These are phyloP conservation scores for Exophiala sideris DNA, from an alignment of 2,329 filamentous ascomycete species.

Conservation along the genomic window DNA sequence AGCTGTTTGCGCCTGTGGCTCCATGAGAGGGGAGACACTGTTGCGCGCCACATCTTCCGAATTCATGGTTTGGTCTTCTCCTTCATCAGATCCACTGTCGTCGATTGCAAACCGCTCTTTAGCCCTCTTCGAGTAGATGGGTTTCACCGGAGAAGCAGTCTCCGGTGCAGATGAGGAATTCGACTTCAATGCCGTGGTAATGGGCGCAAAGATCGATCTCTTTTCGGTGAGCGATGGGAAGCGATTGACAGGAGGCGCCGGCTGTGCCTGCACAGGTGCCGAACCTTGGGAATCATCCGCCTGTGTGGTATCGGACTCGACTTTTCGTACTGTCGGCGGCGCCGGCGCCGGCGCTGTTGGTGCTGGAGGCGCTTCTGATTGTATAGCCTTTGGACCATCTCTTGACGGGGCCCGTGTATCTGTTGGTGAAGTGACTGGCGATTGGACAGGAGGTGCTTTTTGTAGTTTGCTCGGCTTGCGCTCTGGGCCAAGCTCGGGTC, in stretches of 20 bases:
- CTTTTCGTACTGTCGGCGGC: slow-evolving; percentile 17
- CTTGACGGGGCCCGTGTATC: slow-evolving; percentile 33
- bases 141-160: slow-evolving; percentile 15
- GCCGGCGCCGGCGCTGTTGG: slow-evolving; percentile 18
- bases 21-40: slow-evolving; percentile 18
- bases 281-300: not conserved
- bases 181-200: slow-evolving; percentile 22
- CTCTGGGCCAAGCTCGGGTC: slow-evolving; percentile 44
- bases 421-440: slow-evolving; percentile 33
- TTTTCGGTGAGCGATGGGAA: slow-evolving; percentile 28
- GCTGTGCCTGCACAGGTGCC: slow-evolving; percentile 4
- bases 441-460: slow-evolving; percentile 55
- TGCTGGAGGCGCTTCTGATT: slow-evolving; percentile 6
- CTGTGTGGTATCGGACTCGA: slow-evolving; percentile 10
- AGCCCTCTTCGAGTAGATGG: slow-evolving; percentile 24
- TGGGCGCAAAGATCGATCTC: slow-evolving; percentile 22
- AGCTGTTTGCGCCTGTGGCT: slow-evolving; percentile 40
- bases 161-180: slow-evolving; percentile 17
- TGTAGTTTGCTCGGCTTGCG: slow-evolving; percentile 66
- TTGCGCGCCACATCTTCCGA: slow-evolving; percentile 13
- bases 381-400: slow-evolving; percentile 31
- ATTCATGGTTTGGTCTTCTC: slow-evolving; percentile 17
- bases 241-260: slow-evolving; percentile 17
- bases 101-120: slow-evolving; percentile 29
- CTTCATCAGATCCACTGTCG: slow-evolving; percentile 25